Evolutionary conservation across 2,329 filamentous ascomycete genomes (phyloP).

Genomic region (Fusarium subtropicale): DNA sequence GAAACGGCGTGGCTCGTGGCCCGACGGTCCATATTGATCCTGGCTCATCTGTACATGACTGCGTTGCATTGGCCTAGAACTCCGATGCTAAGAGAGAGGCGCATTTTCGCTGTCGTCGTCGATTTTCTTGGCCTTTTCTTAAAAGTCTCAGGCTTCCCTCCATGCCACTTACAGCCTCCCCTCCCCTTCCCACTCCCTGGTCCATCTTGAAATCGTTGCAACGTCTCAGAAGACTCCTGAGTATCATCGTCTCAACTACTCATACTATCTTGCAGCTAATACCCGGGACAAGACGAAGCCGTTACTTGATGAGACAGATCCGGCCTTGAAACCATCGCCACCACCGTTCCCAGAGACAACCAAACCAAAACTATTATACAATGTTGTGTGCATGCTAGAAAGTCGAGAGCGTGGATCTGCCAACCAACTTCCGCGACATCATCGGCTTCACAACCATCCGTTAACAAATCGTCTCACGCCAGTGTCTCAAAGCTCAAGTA

Average conservation of each 20-base stretch:
- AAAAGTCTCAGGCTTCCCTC: conserved; percentile 38
- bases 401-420: conserved; percentile 38
- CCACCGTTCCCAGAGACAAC: conserved; percentile 6
- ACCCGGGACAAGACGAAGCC: conserved; percentile 34
- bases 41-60: conserved; percentile 25
- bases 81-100: conserved; percentile 26
- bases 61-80: conserved; percentile 35
- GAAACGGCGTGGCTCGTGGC: conserved; percentile 41
- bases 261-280: conserved; percentile 37
- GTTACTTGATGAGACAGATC: conserved; percentile 44
- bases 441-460: conserved; percentile 39
- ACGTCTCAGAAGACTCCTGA: conserved; percentile 38
- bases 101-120: conserved; percentile 26
- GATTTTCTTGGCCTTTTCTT: conserved; percentile 40
- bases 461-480: conserved; percentile 29
- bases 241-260: conserved; percentile 37
- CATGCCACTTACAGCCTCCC: conserved; percentile 30
- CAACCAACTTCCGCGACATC: conserved; percentile 54
- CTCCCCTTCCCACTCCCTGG: conserved; percentile 24
- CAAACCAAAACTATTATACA: conserved; percentile 38
- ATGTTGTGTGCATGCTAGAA: conserved; percentile 65
- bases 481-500: conserved; percentile 29
- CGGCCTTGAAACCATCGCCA: conserved; percentile 25
- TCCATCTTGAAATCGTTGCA: conserved; percentile 35
- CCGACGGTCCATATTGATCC: conserved; percentile 34